A percentile compares a stretch with the other conserved stretches of the same genome.
phyloP scores from a whole-genome alignment of 2,329 filamentous ascomycete species.

The Fusarium tuaranense region DNA sequence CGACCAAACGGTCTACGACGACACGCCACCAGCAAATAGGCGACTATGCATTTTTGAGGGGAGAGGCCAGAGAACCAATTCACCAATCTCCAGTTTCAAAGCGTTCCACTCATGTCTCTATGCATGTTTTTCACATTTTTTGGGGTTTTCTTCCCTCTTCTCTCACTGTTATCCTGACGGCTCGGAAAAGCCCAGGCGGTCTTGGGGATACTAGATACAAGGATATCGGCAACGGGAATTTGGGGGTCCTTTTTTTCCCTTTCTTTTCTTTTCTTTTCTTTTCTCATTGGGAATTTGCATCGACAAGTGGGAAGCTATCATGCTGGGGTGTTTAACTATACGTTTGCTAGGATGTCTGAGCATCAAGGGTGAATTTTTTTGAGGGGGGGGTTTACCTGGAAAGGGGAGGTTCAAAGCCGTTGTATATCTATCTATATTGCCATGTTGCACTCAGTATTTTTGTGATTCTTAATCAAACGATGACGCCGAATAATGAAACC shows the following conservation, averaged over 20 bases:
- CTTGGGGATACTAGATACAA: conserved; percentile 22
- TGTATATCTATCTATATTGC: conserved; percentile 22
- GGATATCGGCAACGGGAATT: conserved; percentile 15
- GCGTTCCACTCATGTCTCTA: not conserved
- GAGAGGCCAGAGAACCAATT: conserved; percentile 1
- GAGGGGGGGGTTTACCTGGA: not conserved
- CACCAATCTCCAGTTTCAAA: not conserved
- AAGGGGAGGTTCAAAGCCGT: not conserved
- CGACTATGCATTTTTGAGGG: conserved; percentile 1
- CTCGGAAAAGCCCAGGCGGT: conserved; percentile 7
- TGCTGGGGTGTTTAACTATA: conserved; percentile 6
- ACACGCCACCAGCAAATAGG: conserved; percentile 3
- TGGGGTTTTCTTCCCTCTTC: not conserved
- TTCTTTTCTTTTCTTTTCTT: not conserved
- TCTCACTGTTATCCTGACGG: not conserved
- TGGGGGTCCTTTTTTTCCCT: not conserved
- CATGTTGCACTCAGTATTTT: not conserved
- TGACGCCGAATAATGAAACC: conserved; percentile 2
- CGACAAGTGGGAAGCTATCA: conserved; percentile 3
- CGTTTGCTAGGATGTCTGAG: not conserved
- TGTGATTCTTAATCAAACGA: conserved; percentile 3
- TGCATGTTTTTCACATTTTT: conserved; percentile 1
- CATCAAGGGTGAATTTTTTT: not conserved
- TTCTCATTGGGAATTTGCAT: conserved; percentile 9
- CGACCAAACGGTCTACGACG: not conserved